Conservation (phyloP, 73 alveolate species). For the Symbiodinium pilosum region DNA sequence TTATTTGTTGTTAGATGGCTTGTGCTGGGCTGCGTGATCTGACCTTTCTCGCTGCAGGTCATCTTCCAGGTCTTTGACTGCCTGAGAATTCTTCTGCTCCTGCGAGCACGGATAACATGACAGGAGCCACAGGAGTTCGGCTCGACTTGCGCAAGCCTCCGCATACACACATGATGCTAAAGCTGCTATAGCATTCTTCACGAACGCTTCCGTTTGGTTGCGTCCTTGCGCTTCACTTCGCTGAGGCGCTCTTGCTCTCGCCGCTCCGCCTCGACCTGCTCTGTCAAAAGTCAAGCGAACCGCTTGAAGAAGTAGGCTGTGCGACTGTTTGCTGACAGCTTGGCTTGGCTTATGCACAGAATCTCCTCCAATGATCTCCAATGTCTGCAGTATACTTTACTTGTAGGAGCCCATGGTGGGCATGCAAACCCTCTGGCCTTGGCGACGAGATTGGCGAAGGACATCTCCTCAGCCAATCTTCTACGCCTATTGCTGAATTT, state of each 20-base stretch:
- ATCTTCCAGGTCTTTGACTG: constrained; percentile 74
- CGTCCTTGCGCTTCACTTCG: constrained; percentile 80
- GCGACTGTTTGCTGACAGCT: too few relatives aligned
- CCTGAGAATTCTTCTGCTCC: constrained; percentile 81
- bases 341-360: too few relatives aligned
- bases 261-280: constrained; percentile 61
- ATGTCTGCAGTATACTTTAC: too few relatives aligned
- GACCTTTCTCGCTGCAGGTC: constrained; percentile 91
- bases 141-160: neutral
- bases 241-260: constrained; percentile 81
- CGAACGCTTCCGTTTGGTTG: too few relatives aligned
- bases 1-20: neutral
- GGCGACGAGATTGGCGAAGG: constrained; percentile 87
- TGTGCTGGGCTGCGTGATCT: constrained; percentile 12
- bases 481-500: neutral
- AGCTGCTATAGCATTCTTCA: too few relatives aligned
- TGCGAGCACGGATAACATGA: neutral
- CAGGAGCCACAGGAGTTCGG: neutral
- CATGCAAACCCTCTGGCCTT: neutral
- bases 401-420: neutral
- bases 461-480: constrained; percentile 58
- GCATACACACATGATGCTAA: neutral
- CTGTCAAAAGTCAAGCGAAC: neutral
- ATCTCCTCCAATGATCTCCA: too few relatives aligned
- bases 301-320: too few relatives aligned